Evolutionary conservation across 805 yeast genomes (phyloP).

Genomic region (Nakazawaea populi): DNA sequence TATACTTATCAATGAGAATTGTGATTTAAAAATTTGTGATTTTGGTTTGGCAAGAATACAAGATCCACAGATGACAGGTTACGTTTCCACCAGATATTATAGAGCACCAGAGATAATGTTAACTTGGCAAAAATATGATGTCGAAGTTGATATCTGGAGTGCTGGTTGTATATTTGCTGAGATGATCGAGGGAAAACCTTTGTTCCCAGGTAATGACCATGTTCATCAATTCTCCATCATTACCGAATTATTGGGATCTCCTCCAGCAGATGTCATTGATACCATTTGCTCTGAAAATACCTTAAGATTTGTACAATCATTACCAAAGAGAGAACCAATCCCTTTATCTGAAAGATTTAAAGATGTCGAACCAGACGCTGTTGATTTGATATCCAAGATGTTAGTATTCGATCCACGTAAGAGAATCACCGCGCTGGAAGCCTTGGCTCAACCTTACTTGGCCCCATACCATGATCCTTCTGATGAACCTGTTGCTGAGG

Average conservation of each 20-base stretch:
- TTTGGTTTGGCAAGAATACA: conserved; percentile 95
- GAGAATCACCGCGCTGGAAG: conserved; percentile 89
- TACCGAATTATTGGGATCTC: conserved; percentile 88
- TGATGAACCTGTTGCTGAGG: conserved; percentile 93
- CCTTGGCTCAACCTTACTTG: conserved; percentile 84
- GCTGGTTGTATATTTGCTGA: conserved; percentile 97
- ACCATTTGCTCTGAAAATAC: conserved; percentile 96
- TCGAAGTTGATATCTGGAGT: conserved; percentile 97
- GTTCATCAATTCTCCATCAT: conserved; percentile 97
- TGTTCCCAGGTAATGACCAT: conserved; percentile 97
- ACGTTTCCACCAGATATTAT: conserved; percentile 91
- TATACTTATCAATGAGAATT: conserved; percentile 87
- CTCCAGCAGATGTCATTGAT: conserved; percentile 92
- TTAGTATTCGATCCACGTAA: conserved; percentile 91
- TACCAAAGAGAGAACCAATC: conserved; percentile 90
- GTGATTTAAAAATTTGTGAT: conserved; percentile 94
- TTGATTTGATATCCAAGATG: conserved; percentile 84
- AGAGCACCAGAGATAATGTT: conserved; percentile 98
- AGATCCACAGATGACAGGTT: conserved; percentile 99
- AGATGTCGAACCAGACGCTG: conserved; percentile 76
- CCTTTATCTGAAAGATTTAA: conserved; percentile 80
- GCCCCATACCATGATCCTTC: conserved; percentile 96
- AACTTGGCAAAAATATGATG: conserved; percentile 96
- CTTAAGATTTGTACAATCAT: conserved; percentile 83
- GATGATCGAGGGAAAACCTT: conserved; percentile 95